phyloP scores from a whole-genome alignment of 2,329 filamentous ascomycete species.

The Blastomyces percursus region DNA sequence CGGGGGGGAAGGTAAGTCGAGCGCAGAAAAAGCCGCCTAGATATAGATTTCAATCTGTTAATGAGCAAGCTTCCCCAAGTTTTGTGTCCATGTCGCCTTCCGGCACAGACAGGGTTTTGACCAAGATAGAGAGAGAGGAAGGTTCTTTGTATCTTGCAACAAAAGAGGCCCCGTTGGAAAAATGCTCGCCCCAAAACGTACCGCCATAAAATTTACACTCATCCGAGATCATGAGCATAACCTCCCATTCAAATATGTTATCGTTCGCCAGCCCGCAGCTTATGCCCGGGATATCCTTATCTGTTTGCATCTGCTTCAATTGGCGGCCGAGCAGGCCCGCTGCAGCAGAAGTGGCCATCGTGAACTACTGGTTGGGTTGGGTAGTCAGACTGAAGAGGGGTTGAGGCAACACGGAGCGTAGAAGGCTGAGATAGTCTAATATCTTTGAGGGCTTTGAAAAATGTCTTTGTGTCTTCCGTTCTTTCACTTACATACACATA shows the following conservation, averaged over 20 bases:
- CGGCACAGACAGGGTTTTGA: not conserved
- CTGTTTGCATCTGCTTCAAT: constrained; percentile 85
- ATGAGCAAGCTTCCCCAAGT: not conserved
- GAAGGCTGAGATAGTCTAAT: too few relatives aligned
- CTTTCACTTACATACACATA: too few relatives aligned
- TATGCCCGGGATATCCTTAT: constrained; percentile 86
- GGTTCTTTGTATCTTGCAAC: not conserved
- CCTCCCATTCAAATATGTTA: constrained; percentile 94
- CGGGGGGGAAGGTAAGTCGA: constrained; percentile 65
- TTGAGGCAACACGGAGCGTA: not conserved
- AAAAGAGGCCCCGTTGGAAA: not conserved
- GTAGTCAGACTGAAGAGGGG: too few relatives aligned
- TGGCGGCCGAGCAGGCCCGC: constrained; percentile 69
- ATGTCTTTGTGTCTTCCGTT: not conserved
- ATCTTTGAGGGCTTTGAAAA: not conserved
- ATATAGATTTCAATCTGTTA: not conserved
- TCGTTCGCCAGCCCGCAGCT: constrained; percentile 76
- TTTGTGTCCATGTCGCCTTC: not conserved
- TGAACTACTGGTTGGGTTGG: constrained; percentile 14
- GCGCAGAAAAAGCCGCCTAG: constrained; percentile 87
- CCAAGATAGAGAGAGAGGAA: not conserved
- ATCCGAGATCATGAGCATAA: constrained; percentile 96
- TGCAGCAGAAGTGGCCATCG: constrained; percentile 39
- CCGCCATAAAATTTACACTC: constrained; percentile 90
- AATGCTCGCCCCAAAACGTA: constrained; percentile 33